Evolutionary conservation across 352 stramenopile species (phyloP).

Genomic region (Phytophthora colocasiae): DNA sequence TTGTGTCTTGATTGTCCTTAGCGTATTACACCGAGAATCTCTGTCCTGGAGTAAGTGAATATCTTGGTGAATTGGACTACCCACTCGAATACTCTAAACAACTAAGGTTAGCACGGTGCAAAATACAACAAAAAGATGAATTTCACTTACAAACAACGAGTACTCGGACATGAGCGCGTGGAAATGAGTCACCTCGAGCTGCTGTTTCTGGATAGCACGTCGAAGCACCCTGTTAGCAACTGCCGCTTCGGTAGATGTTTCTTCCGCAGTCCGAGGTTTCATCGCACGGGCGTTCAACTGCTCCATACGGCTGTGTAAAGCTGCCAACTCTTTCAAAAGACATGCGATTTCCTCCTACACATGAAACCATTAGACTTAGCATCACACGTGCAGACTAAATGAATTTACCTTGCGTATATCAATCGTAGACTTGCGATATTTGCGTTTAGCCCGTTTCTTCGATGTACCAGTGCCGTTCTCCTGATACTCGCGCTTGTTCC

Average conservation of each 20-base stretch:
- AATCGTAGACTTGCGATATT: slow-evolving; percentile 37
- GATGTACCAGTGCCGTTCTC: neutral
- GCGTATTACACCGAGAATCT: slow-evolving; percentile 1
- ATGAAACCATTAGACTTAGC: neutral
- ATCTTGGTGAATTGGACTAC: slow-evolving; percentile 38
- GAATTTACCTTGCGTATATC: slow-evolving; percentile 27
- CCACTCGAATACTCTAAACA: slow-evolving; percentile 36
- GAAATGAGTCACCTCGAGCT: slow-evolving; percentile 30
- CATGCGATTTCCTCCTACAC: slow-evolving; percentile 39
- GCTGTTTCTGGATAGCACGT: slow-evolving; percentile 32
- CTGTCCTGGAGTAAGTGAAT: slow-evolving; percentile 23
- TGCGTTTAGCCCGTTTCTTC: slow-evolving; percentile 31
- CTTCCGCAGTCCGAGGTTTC: neutral
- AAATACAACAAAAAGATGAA: neutral
- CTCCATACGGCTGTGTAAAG: slow-evolving; percentile 30
- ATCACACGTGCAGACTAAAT: neutral
- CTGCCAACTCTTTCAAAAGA: slow-evolving; percentile 33
- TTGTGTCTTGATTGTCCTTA: slow-evolving; percentile 26
- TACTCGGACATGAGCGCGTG: slow-evolving; percentile 43
- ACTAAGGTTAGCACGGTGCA: neutral
- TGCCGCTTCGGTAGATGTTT: slow-evolving; percentile 10
- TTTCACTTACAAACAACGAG: slow-evolving; percentile 27
- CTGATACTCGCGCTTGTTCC: slow-evolving; percentile 13
- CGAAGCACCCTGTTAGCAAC: slow-evolving; percentile 33
- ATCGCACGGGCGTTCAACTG: slow-evolving; percentile 26